Conservation (phyloP, 371 early-diverging fungal genomes). For the Rhizomucor pusillus region DNA sequence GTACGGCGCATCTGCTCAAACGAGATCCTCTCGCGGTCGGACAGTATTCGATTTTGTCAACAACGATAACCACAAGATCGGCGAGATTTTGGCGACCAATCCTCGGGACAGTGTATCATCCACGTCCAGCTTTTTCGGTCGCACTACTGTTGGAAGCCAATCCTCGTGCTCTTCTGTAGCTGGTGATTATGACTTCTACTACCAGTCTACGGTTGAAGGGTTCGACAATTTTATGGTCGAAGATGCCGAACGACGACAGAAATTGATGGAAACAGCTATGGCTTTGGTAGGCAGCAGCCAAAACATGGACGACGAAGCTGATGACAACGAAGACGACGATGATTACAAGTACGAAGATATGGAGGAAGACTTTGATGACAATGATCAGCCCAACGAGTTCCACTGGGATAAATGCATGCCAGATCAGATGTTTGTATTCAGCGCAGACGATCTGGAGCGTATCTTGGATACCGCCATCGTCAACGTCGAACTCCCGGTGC, state of each 20-base stretch:
- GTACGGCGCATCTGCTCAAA: conserved; percentile 71
- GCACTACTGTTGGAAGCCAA: conserved; percentile 16
- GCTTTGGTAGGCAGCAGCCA: conserved; percentile 19
- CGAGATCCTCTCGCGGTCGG: conserved; percentile 71
- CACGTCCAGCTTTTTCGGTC: conserved; percentile 32
- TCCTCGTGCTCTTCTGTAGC: conserved; percentile 33
- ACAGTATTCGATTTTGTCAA: conserved; percentile 75
- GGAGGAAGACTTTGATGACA: conserved; percentile 24
- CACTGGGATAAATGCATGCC: conserved; percentile 76
- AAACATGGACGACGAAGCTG: conserved; percentile 1
- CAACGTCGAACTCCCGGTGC: conserved; percentile 51
- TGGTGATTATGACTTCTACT: conserved; percentile 49
- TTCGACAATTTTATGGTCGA: conserved; percentile 45
- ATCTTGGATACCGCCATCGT: conserved; percentile 71
- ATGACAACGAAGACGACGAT: conserved; percentile 20
- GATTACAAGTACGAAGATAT: conserved; percentile 13
- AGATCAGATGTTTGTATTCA: conserved; percentile 91
- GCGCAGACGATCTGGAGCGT: conserved; percentile 47
- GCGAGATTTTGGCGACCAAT: conserved; percentile 54
- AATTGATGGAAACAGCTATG: conserved; percentile 32
- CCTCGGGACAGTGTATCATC: conserved; percentile 54
- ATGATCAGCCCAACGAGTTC: conserved; percentile 43
- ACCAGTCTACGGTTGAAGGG: conserved; percentile 35
- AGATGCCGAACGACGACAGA: conserved; percentile 42
- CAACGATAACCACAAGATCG: conserved; percentile 52